Evolutionary conservation across 306 rosid genomes (phyloP), one percentile per base, ranked within the genome.

Genomic region (Chamaecrista fasciculata): DNA sequence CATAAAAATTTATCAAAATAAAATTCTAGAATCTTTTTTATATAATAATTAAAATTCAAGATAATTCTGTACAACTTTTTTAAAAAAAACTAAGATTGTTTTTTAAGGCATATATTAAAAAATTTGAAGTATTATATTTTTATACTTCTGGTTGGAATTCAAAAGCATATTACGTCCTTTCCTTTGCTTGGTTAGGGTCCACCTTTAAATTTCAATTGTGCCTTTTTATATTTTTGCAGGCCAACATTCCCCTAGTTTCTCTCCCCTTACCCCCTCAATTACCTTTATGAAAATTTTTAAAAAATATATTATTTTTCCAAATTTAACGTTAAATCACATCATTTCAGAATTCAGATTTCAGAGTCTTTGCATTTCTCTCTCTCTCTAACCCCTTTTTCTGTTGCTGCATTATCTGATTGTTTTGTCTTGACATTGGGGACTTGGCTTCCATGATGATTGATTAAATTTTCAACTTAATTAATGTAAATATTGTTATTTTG

Each of bases 281-380:
- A n/a, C n/a, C n/a, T n/a, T n/a, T n/a, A n/a, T n/a, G n/a, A n/a
- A n/a, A n/a, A n/a, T n/a, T n/a, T n/a, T n/a, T n/a, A n/a, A n/a
- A n/a, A n/a, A n/a, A n/a, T n/a, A n/a, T n/a, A n/a, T n/a, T n/a
- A n/a, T n/a, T n/a, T 1, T 31, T 33, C 6, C 6, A 33, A 39
- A 53, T 72, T 77, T 78, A 74, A 74, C 78, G 82, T 78, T 78
- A 70, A 78, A 82, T 82, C 86, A 78, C 80, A 82, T 82, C 96
- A 70, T 46, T 73, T 82, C 96, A 80, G 77, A 63, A 37, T 63
- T 79, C 81, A 79, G 61, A 71, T 8, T 33, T 29, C 5, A 2
- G 2, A 2, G 2, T 29, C 5, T 33, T 33, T 4, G 34, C 70
- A 37, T 49, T 58, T 56, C 26, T 29, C 36, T 39, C 61, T 53